Evolutionary conservation across 2,329 filamentous ascomycete genomes (phyloP), one percentile per base, ranked within the genome.

Genomic region (Fusarium pseudonygamai): DNA sequence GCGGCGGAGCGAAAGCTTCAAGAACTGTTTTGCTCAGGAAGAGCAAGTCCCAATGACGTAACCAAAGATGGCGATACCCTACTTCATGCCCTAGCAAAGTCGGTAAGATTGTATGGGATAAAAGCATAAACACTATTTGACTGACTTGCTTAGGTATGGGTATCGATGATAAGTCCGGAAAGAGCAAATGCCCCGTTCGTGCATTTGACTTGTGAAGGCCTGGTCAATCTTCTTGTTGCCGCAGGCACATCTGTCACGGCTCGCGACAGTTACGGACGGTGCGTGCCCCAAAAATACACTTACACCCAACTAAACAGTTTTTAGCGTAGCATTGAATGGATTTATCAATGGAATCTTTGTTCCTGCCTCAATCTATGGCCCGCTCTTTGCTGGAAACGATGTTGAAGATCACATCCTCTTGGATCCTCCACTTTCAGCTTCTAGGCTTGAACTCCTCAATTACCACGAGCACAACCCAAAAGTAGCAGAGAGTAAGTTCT

Each of bases 41-140:
- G 46, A 5, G 28, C 46, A 32, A 50, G 46, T 24, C 46, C 46
- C 9, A 24, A 50, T 14, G 46, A 32, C 3, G 22, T 50, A 14
- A 50, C 15, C 3, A 1, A 7, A 14, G 0, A 10, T 0, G 16
- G 5, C 9, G 0, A 3, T 0, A 49, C 46, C 28, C 28, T 49
- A 5, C 46, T 49, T 18, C 15, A 49, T 32, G 0, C 0, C 7
- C 20, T 47, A 0, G 5, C 6, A 3, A 0, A 0, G 0, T 2
- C 20, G 8, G 46, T 49, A 49, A n/a, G 46, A 10, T n/a, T 15
- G 6, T 0, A 13, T 18, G 10, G 13, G 0, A 0, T 2, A 7
- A 49, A 30, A 4, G 7, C 1, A 30, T 6, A 6, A 7, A 1
- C 1, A 6, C 3, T 16, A 1, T n/a, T 16, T 8, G 5, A 6